Evolutionary conservation across 805 yeast genomes (phyloP).

Genomic region (Nakazawaea laoshanensis): DNA sequence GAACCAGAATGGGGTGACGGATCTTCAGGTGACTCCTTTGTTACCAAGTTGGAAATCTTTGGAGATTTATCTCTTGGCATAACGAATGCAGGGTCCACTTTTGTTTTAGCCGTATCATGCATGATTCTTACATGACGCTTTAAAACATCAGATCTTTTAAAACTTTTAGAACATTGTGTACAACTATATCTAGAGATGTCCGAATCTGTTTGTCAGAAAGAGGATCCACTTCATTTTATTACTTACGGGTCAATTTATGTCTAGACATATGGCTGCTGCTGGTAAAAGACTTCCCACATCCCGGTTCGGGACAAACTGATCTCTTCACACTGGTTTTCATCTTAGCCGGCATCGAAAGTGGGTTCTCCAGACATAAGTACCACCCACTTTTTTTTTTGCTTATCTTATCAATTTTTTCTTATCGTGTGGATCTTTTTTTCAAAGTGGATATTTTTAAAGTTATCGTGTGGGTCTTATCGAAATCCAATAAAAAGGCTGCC

Average conservation of each 20-base stretch:
- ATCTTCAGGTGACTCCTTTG: not conserved
- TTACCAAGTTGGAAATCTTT: not conserved
- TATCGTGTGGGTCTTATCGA: not conserved
- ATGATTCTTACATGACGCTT: constrained; percentile 8
- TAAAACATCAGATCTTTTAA: constrained; percentile 10
- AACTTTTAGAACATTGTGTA: constrained; percentile 7
- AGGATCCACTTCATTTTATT: not conserved
- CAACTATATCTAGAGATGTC: constrained; percentile 4
- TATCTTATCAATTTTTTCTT: not conserved
- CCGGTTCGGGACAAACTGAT: constrained; percentile 3
- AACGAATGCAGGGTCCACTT: not conserved
- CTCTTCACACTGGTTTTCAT: constrained; percentile 3
- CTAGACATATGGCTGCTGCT: constrained; percentile 5
- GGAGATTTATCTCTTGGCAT: constrained; percentile 1
- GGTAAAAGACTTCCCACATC: constrained; percentile 3
- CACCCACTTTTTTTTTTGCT: not conserved
- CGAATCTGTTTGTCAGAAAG: constrained; percentile 1
- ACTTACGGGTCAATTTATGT: constrained; percentile 4
- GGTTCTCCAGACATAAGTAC: no score
- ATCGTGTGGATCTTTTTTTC: not conserved
- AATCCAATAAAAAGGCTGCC: no score
- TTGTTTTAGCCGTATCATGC: not conserved
- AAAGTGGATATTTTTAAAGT: not conserved
- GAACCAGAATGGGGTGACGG: constrained; percentile 1
- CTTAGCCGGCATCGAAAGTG: not conserved